These are phyloP conservation scores for Syzygium malaccense DNA, from an alignment of 441 rosid genomes.

Conservation along the genomic window DNA sequence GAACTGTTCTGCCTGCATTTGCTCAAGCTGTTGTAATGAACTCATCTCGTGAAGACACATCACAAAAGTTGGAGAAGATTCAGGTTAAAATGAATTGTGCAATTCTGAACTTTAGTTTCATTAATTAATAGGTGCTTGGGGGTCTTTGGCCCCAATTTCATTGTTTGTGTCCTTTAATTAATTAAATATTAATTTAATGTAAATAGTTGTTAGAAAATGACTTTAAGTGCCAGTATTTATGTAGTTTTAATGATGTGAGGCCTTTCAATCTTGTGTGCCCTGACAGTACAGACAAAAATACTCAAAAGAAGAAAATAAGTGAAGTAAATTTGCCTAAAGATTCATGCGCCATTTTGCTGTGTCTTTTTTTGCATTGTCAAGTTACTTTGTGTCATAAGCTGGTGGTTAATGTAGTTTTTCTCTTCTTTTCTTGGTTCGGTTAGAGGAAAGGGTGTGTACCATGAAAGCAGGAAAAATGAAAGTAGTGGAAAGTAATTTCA, in stretches of 20 bases:
- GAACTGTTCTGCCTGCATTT: constrained; percentile 76
- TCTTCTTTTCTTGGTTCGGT: not conserved
- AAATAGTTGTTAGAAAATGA: not conserved
- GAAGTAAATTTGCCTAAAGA: not conserved
- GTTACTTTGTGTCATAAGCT: not conserved
- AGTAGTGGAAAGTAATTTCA: not conserved
- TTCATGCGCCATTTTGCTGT: not conserved
- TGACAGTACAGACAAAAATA: not conserved
- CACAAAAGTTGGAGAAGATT: constrained; percentile 46
- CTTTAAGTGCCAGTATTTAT: not conserved
- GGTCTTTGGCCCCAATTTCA: not conserved
- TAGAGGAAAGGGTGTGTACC: not conserved
- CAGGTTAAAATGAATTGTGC: constrained; percentile 31
- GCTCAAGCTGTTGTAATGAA: constrained; percentile 76
- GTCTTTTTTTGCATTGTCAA: not conserved
- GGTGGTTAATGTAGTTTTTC: not conserved
- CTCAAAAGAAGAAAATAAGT: not conserved
- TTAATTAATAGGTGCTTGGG: not conserved
- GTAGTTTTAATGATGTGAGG: not conserved
- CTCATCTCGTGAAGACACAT: constrained; percentile 31
- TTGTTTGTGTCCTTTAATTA: not conserved
- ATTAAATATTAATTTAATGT: not conserved
- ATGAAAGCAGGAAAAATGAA: not conserved
- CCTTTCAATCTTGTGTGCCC: not conserved
- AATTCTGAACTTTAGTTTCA: not conserved